These are phyloP conservation scores for Dillenia turbinata DNA, from an alignment of 164 flowering plant genomes.

Conservation along the genomic window DNA sequence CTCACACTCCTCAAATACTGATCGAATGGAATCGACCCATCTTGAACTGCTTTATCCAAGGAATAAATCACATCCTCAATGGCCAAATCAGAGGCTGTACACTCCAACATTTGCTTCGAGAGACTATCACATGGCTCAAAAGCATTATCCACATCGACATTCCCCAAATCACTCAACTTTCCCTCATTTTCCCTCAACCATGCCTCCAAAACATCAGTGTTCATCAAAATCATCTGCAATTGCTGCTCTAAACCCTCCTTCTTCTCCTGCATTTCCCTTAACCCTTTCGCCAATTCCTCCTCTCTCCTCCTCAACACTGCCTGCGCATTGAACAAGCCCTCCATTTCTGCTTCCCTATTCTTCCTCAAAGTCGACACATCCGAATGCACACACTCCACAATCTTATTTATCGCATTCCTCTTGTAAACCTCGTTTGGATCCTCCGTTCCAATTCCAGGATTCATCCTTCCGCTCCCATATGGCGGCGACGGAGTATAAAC, in stretches of 20 bases:
- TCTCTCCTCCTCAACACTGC: slow-evolving; percentile 44
- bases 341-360: slow-evolving; percentile 55
- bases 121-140: slow-evolving; percentile 43
- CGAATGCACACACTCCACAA: slow-evolving; percentile 45
- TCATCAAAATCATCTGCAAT: slow-evolving; percentile 62
- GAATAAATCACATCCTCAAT: slow-evolving; percentile 62
- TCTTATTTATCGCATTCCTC: slow-evolving; percentile 50
- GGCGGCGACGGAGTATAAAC: slow-evolving; percentile 16
- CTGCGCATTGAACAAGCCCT: slow-evolving; percentile 44
- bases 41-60: slow-evolving; percentile 60
- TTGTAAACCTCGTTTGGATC: slow-evolving; percentile 54
- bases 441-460: slow-evolving; percentile 16
- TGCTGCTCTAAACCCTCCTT: slow-evolving; percentile 65
- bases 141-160: slow-evolving; percentile 39
- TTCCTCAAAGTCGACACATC: slow-evolving; percentile 49
- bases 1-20: slow-evolving; percentile 62
- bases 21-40: slow-evolving; percentile 54
- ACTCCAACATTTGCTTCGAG: slow-evolving; percentile 60
- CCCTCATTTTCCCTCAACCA: slow-evolving; percentile 59
- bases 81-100: slow-evolving; percentile 49
- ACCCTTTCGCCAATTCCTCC: slow-evolving; percentile 34
- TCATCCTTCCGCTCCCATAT: slow-evolving; percentile 8
- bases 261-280: slow-evolving; percentile 55
- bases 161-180: slow-evolving; percentile 14
- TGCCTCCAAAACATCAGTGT: slow-evolving; percentile 42